Base-by-base conservation (phyloP, 2,329 filamentous ascomycete species). In the Whalleya microplaca region DNA sequence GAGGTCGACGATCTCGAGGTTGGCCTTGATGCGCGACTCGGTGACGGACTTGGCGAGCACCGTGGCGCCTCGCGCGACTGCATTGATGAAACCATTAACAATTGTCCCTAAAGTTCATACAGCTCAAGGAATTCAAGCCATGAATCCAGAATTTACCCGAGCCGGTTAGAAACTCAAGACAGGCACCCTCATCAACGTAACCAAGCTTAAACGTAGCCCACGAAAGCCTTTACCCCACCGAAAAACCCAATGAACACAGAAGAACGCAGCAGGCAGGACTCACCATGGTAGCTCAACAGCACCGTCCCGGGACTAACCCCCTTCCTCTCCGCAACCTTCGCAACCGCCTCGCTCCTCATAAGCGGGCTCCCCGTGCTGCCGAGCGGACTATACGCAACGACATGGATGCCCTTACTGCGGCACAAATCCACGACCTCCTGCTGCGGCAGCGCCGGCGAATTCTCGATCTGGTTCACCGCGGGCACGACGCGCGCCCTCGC, bases 41-140 rank as follows among this genome's bases (percentile, higher is more conserved):
- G 82, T 90, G 41, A 90, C 86, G 0, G 87, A 91, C 75, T 92
- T 92, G 66, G 89, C 83, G 23, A 92, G 80, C 18, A 92, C 89
- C 6, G 87, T 90, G 69, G 79, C 83, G 64, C 87, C 87, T 58
- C 87, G 83, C 51, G 85, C 82, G 45, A 91, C 88, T 90, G 49
- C 51, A 20, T 12, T 41, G 10, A 59, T 8, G 23, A 27, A 27
- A 27, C 23, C 23, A 9, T 27, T 27, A 27, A 27, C 23, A 27
- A 27, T 27, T 9, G 23, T 4, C 4, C 23, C 23, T 27, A 9
- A 9, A 4, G 23, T 9, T 9, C 4, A 27, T 4, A 9, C 23
- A 27, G 9, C 23, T 27, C 23, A 27, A 9, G 23, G 23, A 9
- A 27, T 27, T 4, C 4, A 27, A 27, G 23, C 23, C 23, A 27